phyloP scores from a whole-genome alignment of 2,329 filamentous ascomycete species.

The Monilinia laxa region DNA sequence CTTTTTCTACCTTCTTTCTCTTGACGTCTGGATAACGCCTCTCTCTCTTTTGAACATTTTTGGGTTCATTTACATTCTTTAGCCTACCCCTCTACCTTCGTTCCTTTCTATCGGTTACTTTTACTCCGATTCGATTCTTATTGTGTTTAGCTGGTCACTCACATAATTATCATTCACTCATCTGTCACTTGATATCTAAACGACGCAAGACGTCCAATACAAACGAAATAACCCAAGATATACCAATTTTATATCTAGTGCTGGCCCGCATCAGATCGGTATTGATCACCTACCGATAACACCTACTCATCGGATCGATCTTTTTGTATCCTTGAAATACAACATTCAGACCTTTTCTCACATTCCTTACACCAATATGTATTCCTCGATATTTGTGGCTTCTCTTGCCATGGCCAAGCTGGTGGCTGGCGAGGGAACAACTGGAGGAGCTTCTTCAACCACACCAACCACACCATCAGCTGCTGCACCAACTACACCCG shows the following conservation, averaged over 20 bases:
- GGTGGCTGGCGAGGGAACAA: constrained; percentile 24
- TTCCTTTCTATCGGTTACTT: neutral
- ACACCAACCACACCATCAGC: constrained; percentile 19
- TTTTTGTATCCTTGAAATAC: neutral
- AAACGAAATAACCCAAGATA: neutral
- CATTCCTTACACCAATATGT: constrained; percentile 28
- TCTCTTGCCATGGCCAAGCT: constrained; percentile 31
- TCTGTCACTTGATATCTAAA: neutral
- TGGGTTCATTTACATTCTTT: constrained; percentile 22
- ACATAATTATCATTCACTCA: constrained; percentile 16
- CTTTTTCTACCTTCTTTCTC: neutral
- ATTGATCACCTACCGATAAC: neutral
- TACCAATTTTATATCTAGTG: constrained; percentile 8
- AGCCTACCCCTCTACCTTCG: neutral
- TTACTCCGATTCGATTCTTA: neutral
- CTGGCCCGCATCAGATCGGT: constrained; percentile 1
- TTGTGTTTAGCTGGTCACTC: constrained; percentile 25
- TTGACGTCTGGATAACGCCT: constrained; percentile 16
- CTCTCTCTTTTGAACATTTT: constrained; percentile 2
- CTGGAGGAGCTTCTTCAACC: constrained; percentile 15
- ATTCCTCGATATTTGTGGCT: constrained; percentile 29
- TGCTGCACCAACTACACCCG: neutral
- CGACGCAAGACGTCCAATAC: constrained; percentile 21
- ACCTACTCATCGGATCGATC: neutral
- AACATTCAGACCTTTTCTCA: neutral